phyloP scores from a whole-genome alignment of 495 filamentous ascomycete species.

The Neurospora cerealis region DNA sequence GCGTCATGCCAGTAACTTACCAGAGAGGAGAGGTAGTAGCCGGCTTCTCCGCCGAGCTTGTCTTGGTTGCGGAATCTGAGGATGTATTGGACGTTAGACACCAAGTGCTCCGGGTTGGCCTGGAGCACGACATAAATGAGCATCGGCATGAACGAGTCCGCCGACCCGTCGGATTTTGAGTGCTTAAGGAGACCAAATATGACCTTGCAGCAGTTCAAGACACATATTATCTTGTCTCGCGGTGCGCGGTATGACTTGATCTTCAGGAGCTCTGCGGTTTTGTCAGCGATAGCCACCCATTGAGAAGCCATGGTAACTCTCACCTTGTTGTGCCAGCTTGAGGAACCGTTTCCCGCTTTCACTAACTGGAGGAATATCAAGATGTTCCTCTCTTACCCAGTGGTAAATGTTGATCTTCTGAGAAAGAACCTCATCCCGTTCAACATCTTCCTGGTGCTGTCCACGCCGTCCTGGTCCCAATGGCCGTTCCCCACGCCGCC shows the following conservation, averaged over 20 bases:
- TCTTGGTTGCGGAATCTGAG: slow-evolving; percentile 94
- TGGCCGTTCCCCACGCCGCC: slow-evolving; percentile 55
- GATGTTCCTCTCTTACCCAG: slow-evolving; percentile 88
- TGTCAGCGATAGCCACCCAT: slow-evolving; percentile 19
- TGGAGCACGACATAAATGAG: slow-evolving; percentile 93
- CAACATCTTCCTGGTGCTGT: slow-evolving; percentile 97
- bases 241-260: slow-evolving; percentile 94
- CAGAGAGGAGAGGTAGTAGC: slow-evolving; percentile 96
- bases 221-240: slow-evolving; percentile 95
- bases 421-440: slow-evolving; percentile 85
- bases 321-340: slow-evolving; percentile 78
- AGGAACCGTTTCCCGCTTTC: slow-evolving; percentile 82
- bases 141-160: slow-evolving; percentile 91
- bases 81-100: slow-evolving; percentile 98
- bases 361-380: slow-evolving; percentile 83
- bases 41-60: slow-evolving; percentile 90
- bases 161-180: slow-evolving; percentile 84
- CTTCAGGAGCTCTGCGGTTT: slow-evolving; percentile 66
- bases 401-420: slow-evolving; percentile 96
- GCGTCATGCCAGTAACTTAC: slow-evolving; percentile 34
- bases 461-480: slow-evolving; percentile 77
- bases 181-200: slow-evolving; percentile 96
- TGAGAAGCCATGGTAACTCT: slow-evolving; percentile 5
- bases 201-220: slow-evolving; percentile 98
- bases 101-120: slow-evolving; percentile 87